Conservation (phyloP, 2,329 filamentous ascomycete genomes). For the Coniochaeta sp. region DNA sequence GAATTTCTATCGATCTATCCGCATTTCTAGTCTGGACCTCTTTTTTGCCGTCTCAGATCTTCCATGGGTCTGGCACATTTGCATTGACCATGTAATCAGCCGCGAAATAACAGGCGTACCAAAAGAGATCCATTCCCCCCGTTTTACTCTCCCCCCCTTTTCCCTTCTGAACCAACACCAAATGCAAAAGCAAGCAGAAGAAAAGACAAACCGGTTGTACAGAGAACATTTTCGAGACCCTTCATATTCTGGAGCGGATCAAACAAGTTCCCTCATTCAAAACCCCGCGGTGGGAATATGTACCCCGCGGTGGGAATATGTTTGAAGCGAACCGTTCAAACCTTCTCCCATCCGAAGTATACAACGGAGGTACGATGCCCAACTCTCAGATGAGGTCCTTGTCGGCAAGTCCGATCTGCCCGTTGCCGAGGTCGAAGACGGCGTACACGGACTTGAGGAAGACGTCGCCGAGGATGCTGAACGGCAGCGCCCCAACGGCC, state of each 20-base stretch:
- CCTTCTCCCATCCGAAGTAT: background rate
- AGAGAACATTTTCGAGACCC: too few relatives aligned
- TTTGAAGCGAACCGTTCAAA: background rate
- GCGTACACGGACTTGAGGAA: conserved; percentile 74
- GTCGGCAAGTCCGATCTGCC: conserved; percentile 38
- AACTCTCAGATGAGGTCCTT: conserved; percentile 24
- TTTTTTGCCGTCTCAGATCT: too few relatives aligned
- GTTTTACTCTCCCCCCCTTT: too few relatives aligned
- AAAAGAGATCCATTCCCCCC: background rate
- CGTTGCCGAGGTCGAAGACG: conserved; percentile 55
- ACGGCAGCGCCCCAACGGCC: conserved; percentile 33
- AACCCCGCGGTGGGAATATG: too few relatives aligned
- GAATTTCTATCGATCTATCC: too few relatives aligned
- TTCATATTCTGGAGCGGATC: too few relatives aligned
- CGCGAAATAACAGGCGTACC: background rate
- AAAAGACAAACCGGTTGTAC: background rate
- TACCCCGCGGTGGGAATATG: too few relatives aligned
- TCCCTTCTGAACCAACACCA: background rate
- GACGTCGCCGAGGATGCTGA: conserved; percentile 69
- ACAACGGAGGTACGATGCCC: too few relatives aligned
- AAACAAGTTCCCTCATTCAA: too few relatives aligned
- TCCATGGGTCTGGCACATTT: too few relatives aligned
- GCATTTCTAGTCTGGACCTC: too few relatives aligned
- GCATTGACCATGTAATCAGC: background rate
- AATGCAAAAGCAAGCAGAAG: background rate